Conservation (phyloP, 2,329 filamentous ascomycete genomes). For the Clarireedia hainanense region DNA sequence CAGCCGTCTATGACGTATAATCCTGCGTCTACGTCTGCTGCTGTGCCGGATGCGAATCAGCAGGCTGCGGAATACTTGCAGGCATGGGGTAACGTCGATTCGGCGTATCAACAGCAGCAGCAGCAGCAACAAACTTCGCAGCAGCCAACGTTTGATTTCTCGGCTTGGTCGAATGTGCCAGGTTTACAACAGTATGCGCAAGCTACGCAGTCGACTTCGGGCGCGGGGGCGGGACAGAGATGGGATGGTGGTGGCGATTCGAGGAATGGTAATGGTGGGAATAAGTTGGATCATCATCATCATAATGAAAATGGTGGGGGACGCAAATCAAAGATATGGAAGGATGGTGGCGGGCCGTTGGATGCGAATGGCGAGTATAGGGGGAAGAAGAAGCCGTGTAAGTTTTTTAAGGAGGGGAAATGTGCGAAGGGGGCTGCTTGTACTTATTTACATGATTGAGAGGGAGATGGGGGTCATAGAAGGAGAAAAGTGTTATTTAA, state of each 20-base stretch:
- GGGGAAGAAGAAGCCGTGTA: conserved; percentile 59
- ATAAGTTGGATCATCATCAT: conserved; percentile 1
- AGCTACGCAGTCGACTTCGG: neutral
- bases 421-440: conserved; percentile 67
- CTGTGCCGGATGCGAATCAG: conserved; percentile 17
- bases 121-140: neutral
- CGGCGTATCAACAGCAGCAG: neutral
- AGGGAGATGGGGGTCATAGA: neutral
- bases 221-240: neutral
- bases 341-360: conserved; percentile 14
- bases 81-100: conserved; percentile 19
- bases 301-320: conserved; percentile 1
- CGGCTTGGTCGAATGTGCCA: conserved; percentile 11
- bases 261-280: neutral
- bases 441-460: conserved; percentile 59
- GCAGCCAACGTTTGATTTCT: conserved; percentile 16
- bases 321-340: conserved; percentile 2
- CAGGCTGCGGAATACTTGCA: conserved; percentile 24
- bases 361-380: conserved; percentile 33
- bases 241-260: conserved; percentile 19
- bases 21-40: neutral
- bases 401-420: conserved; percentile 62
- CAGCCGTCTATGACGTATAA: conserved; percentile 10
- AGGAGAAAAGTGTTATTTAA: too few relatives aligned
- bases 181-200: conserved; percentile 4